Evolutionary conservation across 2,329 filamentous ascomycete genomes (phyloP).

Genomic region (Aureobasidium vineae): DNA sequence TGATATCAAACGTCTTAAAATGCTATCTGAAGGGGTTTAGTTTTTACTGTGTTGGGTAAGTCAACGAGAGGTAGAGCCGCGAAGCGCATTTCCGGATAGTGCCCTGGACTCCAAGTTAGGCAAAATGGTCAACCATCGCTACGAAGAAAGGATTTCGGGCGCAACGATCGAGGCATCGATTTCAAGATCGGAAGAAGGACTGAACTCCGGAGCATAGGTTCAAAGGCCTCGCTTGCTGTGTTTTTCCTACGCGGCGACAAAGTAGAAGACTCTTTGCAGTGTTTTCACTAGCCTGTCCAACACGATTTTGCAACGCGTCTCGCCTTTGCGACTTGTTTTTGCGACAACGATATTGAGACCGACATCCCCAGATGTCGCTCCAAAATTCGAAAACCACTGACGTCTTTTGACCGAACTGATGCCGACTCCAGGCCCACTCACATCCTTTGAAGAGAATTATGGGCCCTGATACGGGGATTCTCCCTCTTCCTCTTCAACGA

Average conservation of each 20-base stretch:
- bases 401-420: constrained; percentile 17
- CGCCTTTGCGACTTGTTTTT: not conserved
- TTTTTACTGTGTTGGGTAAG: not conserved
- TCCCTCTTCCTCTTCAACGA: not conserved
- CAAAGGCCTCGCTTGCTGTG: not conserved
- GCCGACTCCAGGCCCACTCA: constrained; percentile 21
- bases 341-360: not conserved
- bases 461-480: constrained; percentile 13
- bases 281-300: not conserved
- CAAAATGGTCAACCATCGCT: constrained; percentile 13
- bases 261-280: not conserved
- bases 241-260: not conserved
- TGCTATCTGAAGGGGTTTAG: not conserved
- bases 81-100: constrained; percentile 13
- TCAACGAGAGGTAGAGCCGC: constrained; percentile 1
- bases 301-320: not conserved
- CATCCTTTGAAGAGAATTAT: constrained; percentile 19
- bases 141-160: not conserved
- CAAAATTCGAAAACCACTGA: constrained; percentile 4
- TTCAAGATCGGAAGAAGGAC: not conserved
- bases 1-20: constrained; percentile 26
- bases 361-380: constrained; percentile 6
- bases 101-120: not conserved
- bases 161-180: constrained; percentile 20
- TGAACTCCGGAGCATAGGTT: not conserved